Conservation (phyloP, 495 filamentous ascomycete genomes). For the Xylaria curta region DNA sequence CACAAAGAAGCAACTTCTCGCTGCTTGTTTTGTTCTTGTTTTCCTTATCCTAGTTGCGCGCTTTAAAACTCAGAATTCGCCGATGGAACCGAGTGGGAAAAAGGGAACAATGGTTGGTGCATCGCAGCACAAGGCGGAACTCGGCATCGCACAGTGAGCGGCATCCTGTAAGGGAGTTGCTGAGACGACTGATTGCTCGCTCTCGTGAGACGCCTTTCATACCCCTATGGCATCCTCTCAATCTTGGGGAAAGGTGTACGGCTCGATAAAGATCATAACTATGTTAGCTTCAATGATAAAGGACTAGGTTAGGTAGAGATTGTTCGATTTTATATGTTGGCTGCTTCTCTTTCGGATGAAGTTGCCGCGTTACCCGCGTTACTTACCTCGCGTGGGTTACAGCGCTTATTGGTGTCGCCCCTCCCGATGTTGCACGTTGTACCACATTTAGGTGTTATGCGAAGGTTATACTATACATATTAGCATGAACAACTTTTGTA, state of each 20-base stretch:
- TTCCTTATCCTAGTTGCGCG: constrained; percentile 3
- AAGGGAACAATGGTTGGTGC: constrained; percentile 4
- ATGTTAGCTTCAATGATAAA: not conserved
- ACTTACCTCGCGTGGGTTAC: not conserved
- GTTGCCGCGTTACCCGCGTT: constrained; percentile 8
- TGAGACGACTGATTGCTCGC: too few relatives aligned
- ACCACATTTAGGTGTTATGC: too few relatives aligned
- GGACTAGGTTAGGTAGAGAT: not conserved
- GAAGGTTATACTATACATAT: too few relatives aligned
- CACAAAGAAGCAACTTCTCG: not conserved
- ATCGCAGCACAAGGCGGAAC: constrained; percentile 21
- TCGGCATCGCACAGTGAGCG: constrained; percentile 5
- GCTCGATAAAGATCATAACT: not conserved
- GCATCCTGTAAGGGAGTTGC: not conserved
- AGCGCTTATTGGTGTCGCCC: too few relatives aligned
- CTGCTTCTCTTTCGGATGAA: not conserved
- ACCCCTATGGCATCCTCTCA: not conserved
- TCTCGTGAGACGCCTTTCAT: not conserved
- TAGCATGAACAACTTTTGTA: too few relatives aligned
- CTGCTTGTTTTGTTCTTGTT: constrained; percentile 5
- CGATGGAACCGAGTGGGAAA: not conserved
- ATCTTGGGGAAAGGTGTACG: not conserved
- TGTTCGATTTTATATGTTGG: not conserved
- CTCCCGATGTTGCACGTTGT: too few relatives aligned
- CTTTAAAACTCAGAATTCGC: not conserved